Evolutionary conservation across 2,329 filamentous ascomycete species (phyloP), one percentile per base, ranked within the genome.

Genomic region (Keithomyces neogunnii): DNA sequence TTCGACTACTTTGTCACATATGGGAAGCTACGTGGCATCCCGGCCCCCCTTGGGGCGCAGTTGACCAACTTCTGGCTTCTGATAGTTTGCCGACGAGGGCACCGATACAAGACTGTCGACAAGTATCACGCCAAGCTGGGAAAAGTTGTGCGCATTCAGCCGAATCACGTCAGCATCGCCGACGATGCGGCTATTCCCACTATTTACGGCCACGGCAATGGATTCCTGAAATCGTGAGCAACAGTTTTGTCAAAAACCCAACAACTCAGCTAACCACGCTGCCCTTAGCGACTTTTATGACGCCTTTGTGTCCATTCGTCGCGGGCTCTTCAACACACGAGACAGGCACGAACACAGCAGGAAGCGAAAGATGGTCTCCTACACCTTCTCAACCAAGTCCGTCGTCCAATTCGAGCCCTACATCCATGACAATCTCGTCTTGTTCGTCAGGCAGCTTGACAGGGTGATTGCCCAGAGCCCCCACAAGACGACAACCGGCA

Each of bases 311-410:
- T 91, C 87, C 10, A 95, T 95, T 62, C 81, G 80, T 48, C 81
- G 88, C 10, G 89, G 89, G 26, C 76, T 96, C 10, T 96, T 96
- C 81, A 96, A 95, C 68, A 95, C 90, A 0, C 78, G 91, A 33
- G 82, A 91, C 69, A 80, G 91, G 47, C 74, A 75, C 0, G 88
- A 96, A 62, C 90, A 96, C 67, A 85, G 85, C 0, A 83, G 90
- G 56, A 96, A 96, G 77, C 82, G 90, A 61, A 96, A 95, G 77
- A 85, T 88, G 2, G 81, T 96, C 46, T 84, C 88, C 1, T 89
- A 95, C 67, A 93, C 88, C 33, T 96, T 96, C 70, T 88, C 84
- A 11, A 77, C 85, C 54, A 95, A 92, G 70, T 88, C 82, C 8
- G 78, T 96, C 50, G 77, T 78, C 53, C 84, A 95, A 65, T 95